A percentile compares a stretch with the other conserved stretches of the same genome.
Conservation (phyloP, 2,329 filamentous ascomycete genomes). For the Fusarium fracticaudum region DNA sequence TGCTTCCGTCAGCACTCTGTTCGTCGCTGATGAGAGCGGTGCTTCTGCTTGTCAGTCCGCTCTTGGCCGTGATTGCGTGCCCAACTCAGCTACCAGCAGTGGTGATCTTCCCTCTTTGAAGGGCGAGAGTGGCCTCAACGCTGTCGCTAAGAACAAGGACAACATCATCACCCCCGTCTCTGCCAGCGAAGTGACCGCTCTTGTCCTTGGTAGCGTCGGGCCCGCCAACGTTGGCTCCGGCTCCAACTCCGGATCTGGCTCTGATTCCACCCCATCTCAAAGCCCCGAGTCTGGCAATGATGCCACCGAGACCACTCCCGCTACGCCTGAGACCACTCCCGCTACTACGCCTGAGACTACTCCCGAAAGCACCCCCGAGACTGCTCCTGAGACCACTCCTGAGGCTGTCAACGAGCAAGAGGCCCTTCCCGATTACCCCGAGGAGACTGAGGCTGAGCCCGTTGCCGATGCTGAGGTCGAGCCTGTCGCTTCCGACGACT, state of each 20-base stretch:
- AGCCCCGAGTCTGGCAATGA: not conserved
- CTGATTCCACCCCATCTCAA: constrained; percentile 11
- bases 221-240: constrained; percentile 39
- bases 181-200: constrained; percentile 37
- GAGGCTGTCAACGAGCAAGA: not conserved
- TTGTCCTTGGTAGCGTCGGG: constrained; percentile 38
- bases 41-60: constrained; percentile 31
- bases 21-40: constrained; percentile 26
- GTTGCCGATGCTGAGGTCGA: not conserved
- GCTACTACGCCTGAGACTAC: not conserved
- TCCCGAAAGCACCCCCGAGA: not conserved
- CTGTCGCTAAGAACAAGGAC: constrained; percentile 18
- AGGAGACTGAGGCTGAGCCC: not conserved
- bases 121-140: constrained; percentile 26
- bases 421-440: not conserved
- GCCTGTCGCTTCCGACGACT: not conserved
- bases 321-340: not conserved
- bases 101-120: constrained; percentile 38
- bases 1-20: constrained; percentile 29
- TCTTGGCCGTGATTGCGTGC: constrained; percentile 37
- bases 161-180: constrained; percentile 41
- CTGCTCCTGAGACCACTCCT: not conserved
- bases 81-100: constrained; percentile 36
- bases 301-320: not conserved
- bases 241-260: constrained; percentile 28